phyloP scores from a whole-genome alignment of 2,329 filamentous ascomycete species.

The Cladosporium sp. region DNA sequence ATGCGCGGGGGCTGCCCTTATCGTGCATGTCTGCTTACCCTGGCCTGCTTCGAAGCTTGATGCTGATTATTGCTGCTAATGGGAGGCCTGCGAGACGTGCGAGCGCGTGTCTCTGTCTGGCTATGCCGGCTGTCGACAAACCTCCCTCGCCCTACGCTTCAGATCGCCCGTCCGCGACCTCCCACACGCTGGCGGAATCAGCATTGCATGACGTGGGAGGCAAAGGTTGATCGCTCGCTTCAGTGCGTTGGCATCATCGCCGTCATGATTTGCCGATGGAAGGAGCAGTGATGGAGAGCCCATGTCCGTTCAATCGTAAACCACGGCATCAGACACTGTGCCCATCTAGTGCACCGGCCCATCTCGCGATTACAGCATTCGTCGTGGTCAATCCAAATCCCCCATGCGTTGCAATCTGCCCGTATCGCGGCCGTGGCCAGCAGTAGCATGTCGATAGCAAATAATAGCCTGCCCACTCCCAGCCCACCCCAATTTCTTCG shows the following conservation, averaged over 20 bases:
- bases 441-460: slow-evolving; percentile 7
- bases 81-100: neutral
- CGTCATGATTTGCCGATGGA: neutral
- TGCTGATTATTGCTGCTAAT: neutral
- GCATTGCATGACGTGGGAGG: slow-evolving; percentile 8
- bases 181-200: too few species aligned
- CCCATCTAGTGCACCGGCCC: too few species aligned
- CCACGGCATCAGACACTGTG: too few species aligned
- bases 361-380: neutral
- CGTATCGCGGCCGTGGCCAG: slow-evolving; percentile 8
- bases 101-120: neutral
- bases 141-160: too few species aligned
- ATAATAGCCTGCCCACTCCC: slow-evolving; percentile 12
- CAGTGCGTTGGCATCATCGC: neutral
- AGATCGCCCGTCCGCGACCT: too few species aligned
- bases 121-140: neutral
- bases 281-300: too few species aligned
- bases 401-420: slow-evolving; percentile 1
- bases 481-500: slow-evolving; percentile 11
- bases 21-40: slow-evolving; percentile 5
- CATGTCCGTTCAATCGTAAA: too few species aligned
- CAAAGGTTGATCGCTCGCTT: neutral
- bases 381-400: neutral
- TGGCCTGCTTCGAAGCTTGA: slow-evolving; percentile 7
- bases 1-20: slow-evolving; percentile 8